Percentiles rank a stretch among this genome's conserved stretches.
Conservation (phyloP, 176 grass and related monocot species). For the Bonia amplexicaulis region DNA sequence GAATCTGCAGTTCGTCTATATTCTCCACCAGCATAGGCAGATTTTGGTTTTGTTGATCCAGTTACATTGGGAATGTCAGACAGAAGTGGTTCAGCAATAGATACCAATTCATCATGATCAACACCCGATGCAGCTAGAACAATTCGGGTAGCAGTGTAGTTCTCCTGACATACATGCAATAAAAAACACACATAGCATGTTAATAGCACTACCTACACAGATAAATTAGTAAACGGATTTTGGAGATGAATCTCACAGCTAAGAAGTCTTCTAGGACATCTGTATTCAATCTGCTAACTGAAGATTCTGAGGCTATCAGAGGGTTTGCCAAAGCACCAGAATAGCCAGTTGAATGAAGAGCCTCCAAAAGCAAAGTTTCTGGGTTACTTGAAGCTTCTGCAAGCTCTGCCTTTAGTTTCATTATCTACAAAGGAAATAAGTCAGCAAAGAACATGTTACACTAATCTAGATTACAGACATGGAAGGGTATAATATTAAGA, state of each 20-base stretch:
- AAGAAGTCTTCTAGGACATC: constrained; percentile 70
- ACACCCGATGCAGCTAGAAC: constrained; percentile 87
- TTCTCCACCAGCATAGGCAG: constrained; percentile 79
- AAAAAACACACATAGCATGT: neutral
- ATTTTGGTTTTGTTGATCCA: constrained; percentile 55
- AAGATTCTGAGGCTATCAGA: constrained; percentile 63
- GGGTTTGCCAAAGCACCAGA: constrained; percentile 94
- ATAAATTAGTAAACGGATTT: constrained; percentile 17
- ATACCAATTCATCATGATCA: constrained; percentile 72
- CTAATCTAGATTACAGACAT: constrained; percentile 5
- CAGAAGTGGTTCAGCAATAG: constrained; percentile 76
- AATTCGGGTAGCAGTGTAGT: constrained; percentile 75
- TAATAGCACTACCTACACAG: neutral
- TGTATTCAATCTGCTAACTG: constrained; percentile 59
- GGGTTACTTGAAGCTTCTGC: constrained; percentile 62
- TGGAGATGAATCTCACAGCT: constrained; percentile 49
- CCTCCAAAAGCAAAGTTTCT: constrained; percentile 81
- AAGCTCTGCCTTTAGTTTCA: constrained; percentile 55
- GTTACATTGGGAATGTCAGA: constrained; percentile 59
- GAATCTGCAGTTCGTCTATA: constrained; percentile 69
- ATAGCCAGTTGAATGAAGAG: constrained; percentile 86
- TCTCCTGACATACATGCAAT: constrained; percentile 55
- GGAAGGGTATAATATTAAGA: neutral
- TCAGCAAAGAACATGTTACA: neutral
- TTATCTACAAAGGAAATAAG: constrained; percentile 44